Evolutionary conservation across 768 basidiomycete species (phyloP), one percentile per base, ranked within the genome.

Genomic region (Peribolospora baueri): DNA sequence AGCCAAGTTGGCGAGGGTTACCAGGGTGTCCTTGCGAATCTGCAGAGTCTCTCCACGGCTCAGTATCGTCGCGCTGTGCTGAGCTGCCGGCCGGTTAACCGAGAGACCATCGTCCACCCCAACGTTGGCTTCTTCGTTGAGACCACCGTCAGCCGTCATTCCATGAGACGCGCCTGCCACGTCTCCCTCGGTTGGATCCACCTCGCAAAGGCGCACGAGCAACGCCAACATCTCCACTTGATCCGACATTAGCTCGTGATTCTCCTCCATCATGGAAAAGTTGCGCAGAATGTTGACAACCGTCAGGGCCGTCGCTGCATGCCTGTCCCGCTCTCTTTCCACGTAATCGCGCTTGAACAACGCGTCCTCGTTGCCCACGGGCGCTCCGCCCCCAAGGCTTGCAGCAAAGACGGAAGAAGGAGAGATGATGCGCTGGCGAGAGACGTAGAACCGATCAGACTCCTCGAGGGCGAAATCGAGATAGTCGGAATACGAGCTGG

Each of bases 231-330:
- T 65, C 51, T 78, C 72, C 5, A 75, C 73, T 56, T 84, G 78
- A 46, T 70, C 73, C 1, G 79, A 74, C 62, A 91, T 71, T 62
- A 76, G 77, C 48, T 71, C 70, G 58, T 73, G 66, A 62, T 91
- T 91, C 59, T 90, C 81, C 5, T 68, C 69, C 56, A 80, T 71
- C 58, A 78, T 70, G n/a, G 83, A 77, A 60, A 93, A 72, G 69
- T 91, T 93, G 49, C 86, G 82, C 53, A 95, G 71, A 62, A 95
- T 77, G 65, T 83, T 87, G 48, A 79, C 67, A 53, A 82, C 72
- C 13, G 77, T 70, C 39, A 84, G 73, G 50, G 88, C 71, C 53
- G 80, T 69, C 58, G 81, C 79, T 13, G 75, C 79, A 8, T 77
- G 74, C 4, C 39, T 13, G 3, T 42, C 53, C 40, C 7, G 37